Conservation (phyloP, 2,329 filamentous ascomycete species). For the Oidium heveae region DNA sequence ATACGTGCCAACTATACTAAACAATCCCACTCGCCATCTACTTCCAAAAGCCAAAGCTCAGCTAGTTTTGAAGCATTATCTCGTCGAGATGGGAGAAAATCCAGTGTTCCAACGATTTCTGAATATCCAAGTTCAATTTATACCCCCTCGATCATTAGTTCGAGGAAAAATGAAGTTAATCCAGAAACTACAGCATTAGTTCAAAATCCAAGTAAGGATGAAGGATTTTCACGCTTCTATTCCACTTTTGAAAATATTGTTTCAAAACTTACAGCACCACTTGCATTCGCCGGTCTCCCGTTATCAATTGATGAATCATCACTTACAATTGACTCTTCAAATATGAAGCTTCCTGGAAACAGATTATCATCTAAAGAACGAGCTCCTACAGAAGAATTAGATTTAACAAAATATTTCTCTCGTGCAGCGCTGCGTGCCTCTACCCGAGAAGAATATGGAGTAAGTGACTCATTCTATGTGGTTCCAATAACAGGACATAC, state of each 20-base stretch:
- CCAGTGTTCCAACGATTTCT: conserved; percentile 27
- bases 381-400: conserved; percentile 29
- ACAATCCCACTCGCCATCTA: conserved; percentile 43
- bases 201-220: conserved; percentile 23
- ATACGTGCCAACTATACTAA: conserved; percentile 41
- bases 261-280: conserved; percentile 64
- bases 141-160: conserved; percentile 21
- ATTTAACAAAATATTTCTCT: conserved; percentile 65
- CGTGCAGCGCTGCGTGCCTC: conserved; percentile 62
- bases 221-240: conserved; percentile 78
- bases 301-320: conserved; percentile 29
- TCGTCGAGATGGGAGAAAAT: conserved; percentile 23
- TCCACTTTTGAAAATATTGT: conserved; percentile 74
- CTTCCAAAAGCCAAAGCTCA: conserved; percentile 49
- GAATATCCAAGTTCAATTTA: conserved; percentile 14
- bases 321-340: conserved; percentile 10
- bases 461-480: conserved; percentile 68
- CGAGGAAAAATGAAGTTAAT: conserved; percentile 16
- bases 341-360: conserved; percentile 15
- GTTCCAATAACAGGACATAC: conserved; percentile 82
- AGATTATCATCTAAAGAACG: conserved; percentile 10
- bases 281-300: conserved; percentile 82
- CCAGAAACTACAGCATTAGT: conserved; percentile 10
- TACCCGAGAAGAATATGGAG: conserved; percentile 36
- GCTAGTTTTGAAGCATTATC: conserved; percentile 38